phyloP scores from a whole-genome alignment of 83 land plant genomes.

The Larix sibirica region DNA sequence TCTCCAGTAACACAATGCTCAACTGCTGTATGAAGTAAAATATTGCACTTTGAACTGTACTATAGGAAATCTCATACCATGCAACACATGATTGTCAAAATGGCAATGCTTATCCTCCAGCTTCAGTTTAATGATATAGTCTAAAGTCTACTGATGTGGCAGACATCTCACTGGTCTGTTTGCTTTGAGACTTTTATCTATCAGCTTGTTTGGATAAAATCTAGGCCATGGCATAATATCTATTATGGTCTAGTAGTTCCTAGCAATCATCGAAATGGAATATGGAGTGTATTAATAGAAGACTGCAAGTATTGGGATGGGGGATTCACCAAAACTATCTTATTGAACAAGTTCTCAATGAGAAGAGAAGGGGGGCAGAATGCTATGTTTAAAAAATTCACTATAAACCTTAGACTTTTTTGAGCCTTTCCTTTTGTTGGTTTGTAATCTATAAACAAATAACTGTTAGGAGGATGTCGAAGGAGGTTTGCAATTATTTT shows the following conservation, averaged over 20 bases:
- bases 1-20: too few species aligned
- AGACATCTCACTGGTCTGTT: too few species aligned
- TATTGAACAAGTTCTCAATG: not conserved
- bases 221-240: not conserved
- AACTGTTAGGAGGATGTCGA: not conserved
- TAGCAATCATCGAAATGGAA: not conserved
- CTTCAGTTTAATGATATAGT: too few species aligned
- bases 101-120: too few species aligned
- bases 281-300: not conserved
- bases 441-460: not conserved
- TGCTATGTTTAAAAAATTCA: not conserved
- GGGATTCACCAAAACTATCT: not conserved
- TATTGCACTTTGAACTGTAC: too few species aligned
- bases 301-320: not conserved
- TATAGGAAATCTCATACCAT: too few species aligned
- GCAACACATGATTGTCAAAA: too few species aligned
- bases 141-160: too few species aligned
- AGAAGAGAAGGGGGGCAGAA: not conserved
- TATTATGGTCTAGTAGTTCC: not conserved
- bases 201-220: not conserved
- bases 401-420: not conserved
- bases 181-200: too few species aligned
- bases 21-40: too few species aligned
- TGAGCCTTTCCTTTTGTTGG: not conserved
- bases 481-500: not conserved